A percentile compares a stretch with the other conserved stretches of the same genome.
Evolutionary conservation across 805 yeast species (phyloP).

Genomic region (Candida maesae): DNA sequence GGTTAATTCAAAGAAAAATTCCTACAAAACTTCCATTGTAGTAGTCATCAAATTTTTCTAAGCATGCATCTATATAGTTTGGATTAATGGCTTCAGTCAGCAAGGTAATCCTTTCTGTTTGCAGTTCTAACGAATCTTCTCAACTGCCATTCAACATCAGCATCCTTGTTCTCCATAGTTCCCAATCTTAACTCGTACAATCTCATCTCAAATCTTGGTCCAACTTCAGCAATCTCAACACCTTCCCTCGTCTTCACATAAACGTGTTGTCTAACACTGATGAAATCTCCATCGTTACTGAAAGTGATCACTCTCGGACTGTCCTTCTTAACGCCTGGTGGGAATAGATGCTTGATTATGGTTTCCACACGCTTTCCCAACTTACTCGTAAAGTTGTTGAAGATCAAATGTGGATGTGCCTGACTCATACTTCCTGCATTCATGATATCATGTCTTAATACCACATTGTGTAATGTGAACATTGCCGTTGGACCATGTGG

Average conservation of each 20-base stretch:
- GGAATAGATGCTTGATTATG: conserved; percentile 83
- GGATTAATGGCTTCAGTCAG: conserved; percentile 16
- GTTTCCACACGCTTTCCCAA: conserved; percentile 81
- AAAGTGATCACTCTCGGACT: conserved; percentile 90
- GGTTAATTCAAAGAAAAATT: neutral
- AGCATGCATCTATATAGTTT: too few species aligned
- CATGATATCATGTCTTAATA: conserved; percentile 85
- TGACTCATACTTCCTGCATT: conserved; percentile 87
- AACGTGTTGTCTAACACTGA: conserved; percentile 92
- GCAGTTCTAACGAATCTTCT: conserved; percentile 94
- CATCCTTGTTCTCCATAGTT: conserved; percentile 90
- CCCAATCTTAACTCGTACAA: conserved; percentile 85
- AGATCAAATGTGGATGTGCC: conserved; percentile 89
- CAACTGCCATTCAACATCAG: conserved; percentile 96
- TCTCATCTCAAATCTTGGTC: conserved; percentile 98
- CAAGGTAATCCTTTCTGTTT: conserved; percentile 83
- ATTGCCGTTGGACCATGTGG: conserved; percentile 98
- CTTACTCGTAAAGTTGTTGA: conserved; percentile 80
- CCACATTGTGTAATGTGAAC: conserved; percentile 92
- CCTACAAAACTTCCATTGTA: conserved; percentile 1
- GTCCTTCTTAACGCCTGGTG: conserved; percentile 94
- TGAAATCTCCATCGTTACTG: conserved; percentile 85
- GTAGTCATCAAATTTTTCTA: too few species aligned
- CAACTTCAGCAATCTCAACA: conserved; percentile 92
- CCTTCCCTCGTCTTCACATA: conserved; percentile 84